Evolutionary conservation across 225 moss, liverwort and hornwort species (phyloP), one percentile per base, ranked within the genome.

Genomic region (Takakia lepidozioides): DNA sequence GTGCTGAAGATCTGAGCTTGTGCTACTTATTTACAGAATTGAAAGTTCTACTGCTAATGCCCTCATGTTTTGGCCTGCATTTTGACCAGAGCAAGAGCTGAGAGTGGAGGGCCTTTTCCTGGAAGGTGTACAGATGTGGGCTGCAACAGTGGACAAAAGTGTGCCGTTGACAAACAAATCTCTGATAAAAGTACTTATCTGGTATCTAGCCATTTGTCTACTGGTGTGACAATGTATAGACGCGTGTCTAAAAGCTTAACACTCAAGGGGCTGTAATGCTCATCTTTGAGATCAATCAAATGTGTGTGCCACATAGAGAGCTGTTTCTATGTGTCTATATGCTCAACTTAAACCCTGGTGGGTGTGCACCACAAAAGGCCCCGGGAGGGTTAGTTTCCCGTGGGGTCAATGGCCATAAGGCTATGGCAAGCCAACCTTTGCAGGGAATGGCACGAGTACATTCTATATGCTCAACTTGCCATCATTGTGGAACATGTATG

Each of bases 101-200:
- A 66, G 78, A 27, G 63, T 74, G 18, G 78, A 79, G 46, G 78
- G 78, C 5, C 53, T 74, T 22, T 79, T 74, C 32, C 73, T 79
- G 43, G 69, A 69, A 14, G 78, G 78, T 53, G 73, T 74, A 25
- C 78, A 79, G 69, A 60, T 79, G 57, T 55, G 69, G 52, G 73
- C 66, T 45, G 63, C 57, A 3, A 54, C 62, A 41, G 52, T 37
- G 24, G 70, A 69, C 29, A 63, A 39, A 14, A 60, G 59, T 40
- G 30, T 23, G 15, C 48, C 66, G 5, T 62, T 79, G 29, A 61
- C 65, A 60, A 73, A 56, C 60, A 79, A 79, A 52, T 62, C 40
- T 29, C 73, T 79, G 3, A 49, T 73, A 5, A 70, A 73, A 73
- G 78, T 78, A 56, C 10, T 25, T 40, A 5, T 40, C n/a, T 40